phyloP scores from a whole-genome alignment of 129 eudicot genomes.

The Flaveria brownii region DNA sequence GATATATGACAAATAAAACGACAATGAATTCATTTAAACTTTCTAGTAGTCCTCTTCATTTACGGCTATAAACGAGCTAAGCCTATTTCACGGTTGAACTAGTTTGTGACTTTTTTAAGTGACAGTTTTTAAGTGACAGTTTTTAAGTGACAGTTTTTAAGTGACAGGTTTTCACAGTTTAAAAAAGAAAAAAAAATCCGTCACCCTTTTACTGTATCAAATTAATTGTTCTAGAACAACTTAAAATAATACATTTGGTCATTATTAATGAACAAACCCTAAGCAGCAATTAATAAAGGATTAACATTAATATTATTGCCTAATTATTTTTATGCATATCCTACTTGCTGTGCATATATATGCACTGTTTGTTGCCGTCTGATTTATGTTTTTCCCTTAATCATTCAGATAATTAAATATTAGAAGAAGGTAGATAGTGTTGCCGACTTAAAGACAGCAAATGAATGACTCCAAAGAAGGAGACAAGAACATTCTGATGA shows the following conservation, averaged over 20 bases:
- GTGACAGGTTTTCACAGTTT: too few relatives aligned
- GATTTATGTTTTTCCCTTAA: not conserved
- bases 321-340: not conserved
- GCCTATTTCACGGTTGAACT: too few relatives aligned
- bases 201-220: not conserved
- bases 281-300: not conserved
- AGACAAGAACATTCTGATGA: not conserved
- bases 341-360: not conserved
- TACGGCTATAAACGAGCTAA: too few relatives aligned
- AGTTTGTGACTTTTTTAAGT: too few relatives aligned
- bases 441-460: not conserved
- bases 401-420: not conserved
- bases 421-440: not conserved
- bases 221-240: not conserved
- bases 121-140: too few relatives aligned
- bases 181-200: too few relatives aligned
- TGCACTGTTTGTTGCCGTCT: not conserved
- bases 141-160: too few relatives aligned
- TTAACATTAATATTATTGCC: not conserved
- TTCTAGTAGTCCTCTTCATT: too few relatives aligned
- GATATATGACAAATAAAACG: not conserved
- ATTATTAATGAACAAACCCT: not conserved
- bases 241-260: not conserved
- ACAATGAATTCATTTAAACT: not conserved
- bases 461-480: not conserved